These are phyloP conservation scores for Parietichytrium sp. DNA, from an alignment of 108 stramenopile species.

Conservation along the genomic window DNA sequence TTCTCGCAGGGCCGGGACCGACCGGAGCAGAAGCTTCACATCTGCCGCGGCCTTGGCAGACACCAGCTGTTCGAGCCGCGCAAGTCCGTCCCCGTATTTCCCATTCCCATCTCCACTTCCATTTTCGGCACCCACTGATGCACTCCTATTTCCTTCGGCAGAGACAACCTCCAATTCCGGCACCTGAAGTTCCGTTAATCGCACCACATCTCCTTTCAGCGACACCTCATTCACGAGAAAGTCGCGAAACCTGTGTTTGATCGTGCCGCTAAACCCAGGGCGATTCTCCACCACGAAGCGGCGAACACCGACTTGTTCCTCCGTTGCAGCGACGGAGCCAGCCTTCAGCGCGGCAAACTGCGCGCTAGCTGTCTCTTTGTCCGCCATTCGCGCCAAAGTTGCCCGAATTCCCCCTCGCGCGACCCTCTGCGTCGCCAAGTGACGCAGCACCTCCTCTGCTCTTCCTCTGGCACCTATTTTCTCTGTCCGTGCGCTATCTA, in stretches of 20 bases:
- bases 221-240: slow-evolving; percentile 57
- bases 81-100: not conserved
- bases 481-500: no score
- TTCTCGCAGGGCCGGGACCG: not conserved
- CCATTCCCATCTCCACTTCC: not conserved
- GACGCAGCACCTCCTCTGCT: no score
- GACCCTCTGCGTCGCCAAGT: no score
- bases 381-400: no score
- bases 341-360: no score
- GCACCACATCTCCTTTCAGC: slow-evolving; percentile 38
- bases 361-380: no score
- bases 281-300: not conserved
- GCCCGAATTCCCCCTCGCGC: no score
- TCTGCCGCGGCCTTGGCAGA: slow-evolving; percentile 45
- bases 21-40: slow-evolving; percentile 41
- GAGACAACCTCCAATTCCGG: no score
- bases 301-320: not conserved
- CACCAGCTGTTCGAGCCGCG: not conserved
- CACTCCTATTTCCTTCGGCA: no score
- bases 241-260: slow-evolving; percentile 57
- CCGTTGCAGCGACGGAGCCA: not conserved
- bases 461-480: no score
- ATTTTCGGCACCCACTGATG: not conserved
- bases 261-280: slow-evolving; percentile 48
- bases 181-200: not conserved